Evolutionary conservation across 2,329 filamentous ascomycete genomes (phyloP).

Genomic region (Pezicula carpinea): DNA sequence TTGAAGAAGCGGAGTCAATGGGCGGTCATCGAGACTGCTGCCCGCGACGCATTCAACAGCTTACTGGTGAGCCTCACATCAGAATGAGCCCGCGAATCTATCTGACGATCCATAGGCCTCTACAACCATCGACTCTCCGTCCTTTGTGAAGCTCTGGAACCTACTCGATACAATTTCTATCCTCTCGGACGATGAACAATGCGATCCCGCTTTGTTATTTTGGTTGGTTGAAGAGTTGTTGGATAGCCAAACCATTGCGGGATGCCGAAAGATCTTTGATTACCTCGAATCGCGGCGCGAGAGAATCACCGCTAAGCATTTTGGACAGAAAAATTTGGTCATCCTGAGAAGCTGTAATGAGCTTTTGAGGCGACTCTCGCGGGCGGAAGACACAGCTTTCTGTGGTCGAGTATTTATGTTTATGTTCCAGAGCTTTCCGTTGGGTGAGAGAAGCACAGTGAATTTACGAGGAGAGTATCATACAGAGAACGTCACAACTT

Average conservation of each 20-base stretch:
- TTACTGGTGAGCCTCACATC: constrained; percentile 58
- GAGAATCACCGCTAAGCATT: constrained; percentile 74
- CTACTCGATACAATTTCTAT: constrained; percentile 87
- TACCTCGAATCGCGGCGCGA: constrained; percentile 92
- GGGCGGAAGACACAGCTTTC: constrained; percentile 94
- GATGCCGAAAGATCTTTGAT: constrained; percentile 87
- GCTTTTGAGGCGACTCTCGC: constrained; percentile 84
- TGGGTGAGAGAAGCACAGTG: constrained; percentile 95
- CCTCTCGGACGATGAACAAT: constrained; percentile 75
- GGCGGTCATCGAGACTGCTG: constrained; percentile 77
- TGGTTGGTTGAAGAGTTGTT: constrained; percentile 92
- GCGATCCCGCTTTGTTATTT: constrained; percentile 76
- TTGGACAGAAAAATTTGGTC: constrained; percentile 78
- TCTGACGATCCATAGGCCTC: constrained; percentile 53
- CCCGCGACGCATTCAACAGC: constrained; percentile 73
- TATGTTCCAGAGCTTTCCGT: constrained; percentile 93
- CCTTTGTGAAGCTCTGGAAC: constrained; percentile 86
- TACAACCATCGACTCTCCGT: constrained; percentile 69
- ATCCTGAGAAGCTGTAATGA: constrained; percentile 96
- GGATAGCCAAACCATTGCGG: constrained; percentile 91
- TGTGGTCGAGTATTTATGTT: constrained; percentile 98
- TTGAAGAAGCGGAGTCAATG: constrained; percentile 49
- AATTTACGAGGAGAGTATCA: constrained; percentile 96
- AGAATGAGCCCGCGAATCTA: constrained; percentile 20
- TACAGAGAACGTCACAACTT: constrained; percentile 87